Conservation (phyloP, 768 basidiomycete species). For the Gloeostereum incarnatum region DNA sequence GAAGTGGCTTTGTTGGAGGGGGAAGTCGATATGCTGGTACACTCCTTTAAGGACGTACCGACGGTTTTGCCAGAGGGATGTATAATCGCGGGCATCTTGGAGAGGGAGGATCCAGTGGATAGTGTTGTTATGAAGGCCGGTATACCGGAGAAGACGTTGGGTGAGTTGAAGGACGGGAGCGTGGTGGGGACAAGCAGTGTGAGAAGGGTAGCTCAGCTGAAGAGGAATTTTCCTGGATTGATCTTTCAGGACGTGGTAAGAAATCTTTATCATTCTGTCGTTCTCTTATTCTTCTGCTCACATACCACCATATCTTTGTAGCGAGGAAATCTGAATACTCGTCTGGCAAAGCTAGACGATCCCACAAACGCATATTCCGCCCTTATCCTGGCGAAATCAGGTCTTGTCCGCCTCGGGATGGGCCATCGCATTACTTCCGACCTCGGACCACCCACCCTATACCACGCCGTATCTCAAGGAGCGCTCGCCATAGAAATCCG, state of each 20-base stretch:
- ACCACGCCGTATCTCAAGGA: conserved; percentile 91
- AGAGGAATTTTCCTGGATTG: conserved; percentile 65
- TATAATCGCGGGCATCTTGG: conserved; percentile 73
- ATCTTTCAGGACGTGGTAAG: conserved; percentile 85
- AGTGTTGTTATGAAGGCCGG: conserved; percentile 81
- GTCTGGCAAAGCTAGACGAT: conserved; percentile 85
- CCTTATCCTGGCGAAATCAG: conserved; percentile 89
- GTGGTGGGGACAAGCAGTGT: conserved; percentile 97
- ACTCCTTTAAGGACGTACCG: conserved; percentile 90
- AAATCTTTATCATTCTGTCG: conserved; percentile 11
- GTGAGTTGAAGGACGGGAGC: conserved; percentile 79
- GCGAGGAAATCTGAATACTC: conserved; percentile 93
- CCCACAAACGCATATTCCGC: conserved; percentile 74
- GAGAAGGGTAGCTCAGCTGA: conserved; percentile 83
- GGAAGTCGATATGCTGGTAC: conserved; percentile 85
- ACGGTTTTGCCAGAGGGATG: conserved; percentile 81
- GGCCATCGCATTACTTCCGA: conserved; percentile 68
- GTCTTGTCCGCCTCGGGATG: conserved; percentile 74
- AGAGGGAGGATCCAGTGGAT: conserved; percentile 86
- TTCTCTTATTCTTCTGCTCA: background rate
- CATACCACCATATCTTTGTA: conserved; percentile 15
- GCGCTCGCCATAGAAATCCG: conserved; percentile 86
- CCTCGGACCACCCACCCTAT: conserved; percentile 64
- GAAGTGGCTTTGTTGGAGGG: conserved; percentile 72
- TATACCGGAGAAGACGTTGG: conserved; percentile 53